Percentiles rank a stretch among this genome's conserved stretches.
Evolutionary conservation across 2,329 filamentous ascomycete species (phyloP).

Genomic region (Paramyrothecium roridum): DNA sequence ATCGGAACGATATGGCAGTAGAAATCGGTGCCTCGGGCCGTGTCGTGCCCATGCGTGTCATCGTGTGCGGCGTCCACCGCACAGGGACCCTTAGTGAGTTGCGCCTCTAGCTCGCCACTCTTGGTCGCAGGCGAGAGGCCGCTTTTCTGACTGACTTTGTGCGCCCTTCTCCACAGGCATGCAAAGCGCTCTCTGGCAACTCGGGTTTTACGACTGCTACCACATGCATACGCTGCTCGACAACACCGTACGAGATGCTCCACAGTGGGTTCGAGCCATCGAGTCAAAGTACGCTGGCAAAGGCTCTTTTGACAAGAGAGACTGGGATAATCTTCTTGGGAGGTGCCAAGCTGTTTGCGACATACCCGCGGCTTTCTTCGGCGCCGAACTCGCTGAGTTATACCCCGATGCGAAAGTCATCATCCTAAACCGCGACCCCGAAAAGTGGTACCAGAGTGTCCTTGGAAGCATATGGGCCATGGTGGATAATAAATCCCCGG

Average conservation of each 20-base stretch:
- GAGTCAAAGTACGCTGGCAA: constrained; percentile 27
- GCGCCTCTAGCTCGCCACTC: neutral
- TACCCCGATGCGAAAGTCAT: constrained; percentile 34
- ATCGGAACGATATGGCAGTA: neutral
- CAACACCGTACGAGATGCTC: constrained; percentile 16
- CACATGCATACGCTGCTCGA: constrained; percentile 29
- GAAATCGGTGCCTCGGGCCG: constrained; percentile 15
- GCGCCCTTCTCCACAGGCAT: constrained; percentile 20
- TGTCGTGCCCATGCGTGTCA: constrained; percentile 34
- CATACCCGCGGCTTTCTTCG: constrained; percentile 53
- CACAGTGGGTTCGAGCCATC: constrained; percentile 27
- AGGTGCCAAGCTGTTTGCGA: constrained; percentile 50
- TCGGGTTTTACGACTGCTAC: constrained; percentile 33
- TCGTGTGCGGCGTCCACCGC: constrained; percentile 34
- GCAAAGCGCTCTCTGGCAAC: constrained; percentile 26
- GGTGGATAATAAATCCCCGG: constrained; percentile 13
- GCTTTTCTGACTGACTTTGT: neutral
- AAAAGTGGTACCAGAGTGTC: constrained; percentile 27
- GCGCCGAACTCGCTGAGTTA: constrained; percentile 28
- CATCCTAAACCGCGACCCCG: constrained; percentile 35
- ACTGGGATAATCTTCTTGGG: constrained; percentile 44
- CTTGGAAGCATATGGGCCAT: constrained; percentile 26
- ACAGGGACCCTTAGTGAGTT: constrained; percentile 34
- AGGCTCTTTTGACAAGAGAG: constrained; percentile 27
- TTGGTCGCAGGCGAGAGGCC: neutral